These are phyloP conservation scores for Gossypium thurberi DNA, from an alignment of 345 rosid species.

Conservation along the genomic window DNA sequence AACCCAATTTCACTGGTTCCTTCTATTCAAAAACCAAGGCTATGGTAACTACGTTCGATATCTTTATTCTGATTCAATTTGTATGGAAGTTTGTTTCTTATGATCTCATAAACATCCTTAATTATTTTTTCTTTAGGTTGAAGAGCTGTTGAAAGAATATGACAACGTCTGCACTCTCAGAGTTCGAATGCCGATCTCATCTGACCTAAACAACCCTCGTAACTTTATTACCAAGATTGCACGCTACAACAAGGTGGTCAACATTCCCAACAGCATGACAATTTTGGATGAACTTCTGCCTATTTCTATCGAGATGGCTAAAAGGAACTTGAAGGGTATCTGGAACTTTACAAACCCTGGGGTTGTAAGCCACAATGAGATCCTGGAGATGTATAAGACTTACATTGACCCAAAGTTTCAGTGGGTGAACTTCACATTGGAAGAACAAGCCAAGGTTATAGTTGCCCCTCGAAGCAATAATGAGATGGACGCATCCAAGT, in stretches of 20 bases:
- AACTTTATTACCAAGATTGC: conserved; percentile 91
- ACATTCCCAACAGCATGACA: conserved; percentile 94
- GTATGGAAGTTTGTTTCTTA: background rate
- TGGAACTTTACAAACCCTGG: conserved; percentile 98
- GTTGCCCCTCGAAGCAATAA: conserved; percentile 90
- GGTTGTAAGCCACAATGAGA: conserved; percentile 85
- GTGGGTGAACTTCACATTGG: conserved; percentile 70
- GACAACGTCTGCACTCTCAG: conserved; percentile 88
- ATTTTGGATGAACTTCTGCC: conserved; percentile 78
- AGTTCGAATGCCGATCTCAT: conserved; percentile 93
- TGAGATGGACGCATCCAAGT: conserved; percentile 75
- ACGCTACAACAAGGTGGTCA: conserved; percentile 83
- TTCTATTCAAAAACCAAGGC: conserved; percentile 87
- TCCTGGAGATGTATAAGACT: conserved; percentile 86
- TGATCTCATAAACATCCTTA: background rate
- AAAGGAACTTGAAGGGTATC: conserved; percentile 69
- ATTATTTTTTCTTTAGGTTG: conserved; percentile 40
- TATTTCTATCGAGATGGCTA: conserved; percentile 86
- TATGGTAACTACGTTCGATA: conserved; percentile 37
- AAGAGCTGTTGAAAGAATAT: conserved; percentile 76
- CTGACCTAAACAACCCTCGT: conserved; percentile 79
- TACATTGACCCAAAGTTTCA: conserved; percentile 61
- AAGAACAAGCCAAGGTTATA: conserved; percentile 89
- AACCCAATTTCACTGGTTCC: conserved; percentile 72
- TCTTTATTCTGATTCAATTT: background rate